Evolutionary conservation across 495 filamentous ascomycete species (phyloP), one percentile per base, ranked within the genome.

Genomic region (Podospora appendiculata): DNA sequence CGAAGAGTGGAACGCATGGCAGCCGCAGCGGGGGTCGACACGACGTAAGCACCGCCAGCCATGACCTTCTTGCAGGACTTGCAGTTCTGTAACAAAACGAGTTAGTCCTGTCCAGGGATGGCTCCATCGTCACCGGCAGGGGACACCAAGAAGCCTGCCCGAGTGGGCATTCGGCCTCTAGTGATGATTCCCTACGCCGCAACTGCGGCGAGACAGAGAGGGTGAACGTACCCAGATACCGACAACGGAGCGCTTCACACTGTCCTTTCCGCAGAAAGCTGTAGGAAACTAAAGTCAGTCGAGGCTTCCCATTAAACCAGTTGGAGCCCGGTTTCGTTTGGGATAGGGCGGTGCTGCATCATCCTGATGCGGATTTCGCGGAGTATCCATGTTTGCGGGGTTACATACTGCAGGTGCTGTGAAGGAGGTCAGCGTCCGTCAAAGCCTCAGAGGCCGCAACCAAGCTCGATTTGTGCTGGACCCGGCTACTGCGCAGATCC

Each of bases 1-100:
- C 94, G 88, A 73, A 98, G 93, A 60, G 93, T 98, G 58, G 92
- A 96, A 71, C 94, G 84, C 72, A 90, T 95, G 51, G 93, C 90
- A 61, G 93, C 92, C 52, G 93, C 93, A 61, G 94, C 92, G 49
- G 94, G 90, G 54, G 94, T 97, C 50, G 94, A 86, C 66, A 97
- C 88, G 57, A 86, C 87, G 82, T 92, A 98, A 59, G 93, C 93
- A 70, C 93, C 94, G 68, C 93, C 93, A 71, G 93, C 93, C 62
- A 96, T 84, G 56, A 82, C 87, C 88, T 95, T 95, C 73, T 88
- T 82, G 83, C 90, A 95, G 32, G 84, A 79, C 76, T 81, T 87
- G 85, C 93, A 98, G 72, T n/a, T 52, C 93, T 25, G 25, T 25
- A 2, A 5, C 25, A 25, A 25, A 25, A 25, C 25, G 25, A 25